Percentiles rank a stretch among this genome's conserved stretches.
These are phyloP conservation scores for Colletotrichum navitas DNA, from an alignment of 2,329 filamentous ascomycete species.

Conservation along the genomic window DNA sequence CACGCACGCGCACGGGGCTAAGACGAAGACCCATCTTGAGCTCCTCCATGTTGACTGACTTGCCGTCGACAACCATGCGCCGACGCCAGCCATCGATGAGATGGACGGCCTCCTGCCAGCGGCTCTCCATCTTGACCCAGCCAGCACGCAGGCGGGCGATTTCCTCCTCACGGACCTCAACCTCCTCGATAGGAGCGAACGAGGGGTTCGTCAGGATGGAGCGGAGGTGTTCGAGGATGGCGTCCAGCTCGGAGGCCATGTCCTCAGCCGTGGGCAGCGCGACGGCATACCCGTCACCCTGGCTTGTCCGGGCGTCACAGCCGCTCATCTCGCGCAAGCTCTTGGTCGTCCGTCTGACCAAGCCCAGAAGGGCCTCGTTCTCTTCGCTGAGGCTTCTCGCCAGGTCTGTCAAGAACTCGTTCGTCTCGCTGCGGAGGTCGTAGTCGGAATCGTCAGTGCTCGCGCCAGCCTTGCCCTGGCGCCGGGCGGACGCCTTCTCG, in stretches of 20 bases:
- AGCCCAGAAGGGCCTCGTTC: slow-evolving; percentile 83
- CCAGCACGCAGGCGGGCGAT: slow-evolving; percentile 85
- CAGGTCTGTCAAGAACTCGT: slow-evolving; percentile 87
- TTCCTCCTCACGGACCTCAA: slow-evolving; percentile 91
- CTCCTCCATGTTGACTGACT: slow-evolving; percentile 77
- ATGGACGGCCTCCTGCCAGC: slow-evolving; percentile 89
- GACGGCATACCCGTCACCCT: slow-evolving; percentile 48
- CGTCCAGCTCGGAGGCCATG: slow-evolving; percentile 80
- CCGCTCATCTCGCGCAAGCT: slow-evolving; percentile 79
- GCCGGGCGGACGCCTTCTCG: slow-evolving; percentile 55
- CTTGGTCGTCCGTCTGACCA: slow-evolving; percentile 78
- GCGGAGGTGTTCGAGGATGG: slow-evolving; percentile 83
- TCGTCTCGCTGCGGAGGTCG: slow-evolving; percentile 87
- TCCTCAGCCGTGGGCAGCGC: slow-evolving; percentile 66
- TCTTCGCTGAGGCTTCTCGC: slow-evolving; percentile 89
- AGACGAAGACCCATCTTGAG: slow-evolving; percentile 76
- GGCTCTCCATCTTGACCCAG: slow-evolving; percentile 92
- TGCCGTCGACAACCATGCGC: slow-evolving; percentile 78
- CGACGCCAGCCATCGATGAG: slow-evolving; percentile 95
- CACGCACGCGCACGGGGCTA: slow-evolving; percentile 68
- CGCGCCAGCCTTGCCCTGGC: slow-evolving; percentile 43
- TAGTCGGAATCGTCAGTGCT: slow-evolving; percentile 67
- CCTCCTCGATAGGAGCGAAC: slow-evolving; percentile 95
- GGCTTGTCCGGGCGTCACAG: slow-evolving; percentile 52
- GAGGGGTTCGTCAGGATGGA: slow-evolving; percentile 93